Conservation (phyloP, 2,329 filamentous ascomycete species). For the Septoria petroselini region DNA sequence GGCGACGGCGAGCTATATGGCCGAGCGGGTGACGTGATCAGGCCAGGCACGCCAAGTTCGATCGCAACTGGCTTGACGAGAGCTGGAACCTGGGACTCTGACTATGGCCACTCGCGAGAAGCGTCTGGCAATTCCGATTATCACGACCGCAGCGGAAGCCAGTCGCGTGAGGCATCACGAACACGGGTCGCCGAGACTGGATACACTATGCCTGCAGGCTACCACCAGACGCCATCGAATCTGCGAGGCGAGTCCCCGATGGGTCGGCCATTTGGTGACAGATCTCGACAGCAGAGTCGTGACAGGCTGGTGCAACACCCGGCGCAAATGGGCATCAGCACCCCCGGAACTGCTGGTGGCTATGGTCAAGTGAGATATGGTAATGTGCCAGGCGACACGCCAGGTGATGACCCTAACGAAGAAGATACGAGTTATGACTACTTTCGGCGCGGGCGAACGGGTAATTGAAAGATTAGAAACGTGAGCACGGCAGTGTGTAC, state of each 20-base stretch:
- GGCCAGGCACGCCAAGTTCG: slow-evolving; percentile 61
- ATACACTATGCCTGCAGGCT: slow-evolving; percentile 47
- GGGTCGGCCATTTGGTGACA: slow-evolving; percentile 26
- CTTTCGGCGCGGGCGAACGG: slow-evolving; percentile 35
- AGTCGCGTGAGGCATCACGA: slow-evolving; percentile 18
- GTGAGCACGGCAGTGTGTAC: neutral
- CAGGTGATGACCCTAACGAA: slow-evolving; percentile 29
- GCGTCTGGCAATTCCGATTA: slow-evolving; percentile 8
- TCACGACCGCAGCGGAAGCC: slow-evolving; percentile 26
- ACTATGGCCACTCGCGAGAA: slow-evolving; percentile 20
- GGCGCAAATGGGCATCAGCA: slow-evolving; percentile 23
- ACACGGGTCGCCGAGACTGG: slow-evolving; percentile 32
- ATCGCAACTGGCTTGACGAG: slow-evolving; percentile 38
- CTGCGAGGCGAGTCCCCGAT: slow-evolving; percentile 45
- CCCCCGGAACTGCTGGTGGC: slow-evolving; percentile 25
- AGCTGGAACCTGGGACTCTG: slow-evolving; percentile 33
- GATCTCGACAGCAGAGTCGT: slow-evolving; percentile 26
- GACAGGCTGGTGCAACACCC: slow-evolving; percentile 23
- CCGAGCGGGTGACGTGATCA: slow-evolving; percentile 55
- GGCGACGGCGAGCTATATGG: slow-evolving; percentile 62
- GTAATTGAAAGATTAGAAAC: neutral
- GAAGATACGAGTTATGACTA: slow-evolving; percentile 43
- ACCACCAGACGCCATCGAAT: slow-evolving; percentile 46
- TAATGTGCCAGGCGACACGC: slow-evolving; percentile 30
- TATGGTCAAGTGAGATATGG: slow-evolving; percentile 34